phyloP scores from a whole-genome alignment of 1,284 basidiomycete species.

The Ceratobasidium sp. region DNA sequence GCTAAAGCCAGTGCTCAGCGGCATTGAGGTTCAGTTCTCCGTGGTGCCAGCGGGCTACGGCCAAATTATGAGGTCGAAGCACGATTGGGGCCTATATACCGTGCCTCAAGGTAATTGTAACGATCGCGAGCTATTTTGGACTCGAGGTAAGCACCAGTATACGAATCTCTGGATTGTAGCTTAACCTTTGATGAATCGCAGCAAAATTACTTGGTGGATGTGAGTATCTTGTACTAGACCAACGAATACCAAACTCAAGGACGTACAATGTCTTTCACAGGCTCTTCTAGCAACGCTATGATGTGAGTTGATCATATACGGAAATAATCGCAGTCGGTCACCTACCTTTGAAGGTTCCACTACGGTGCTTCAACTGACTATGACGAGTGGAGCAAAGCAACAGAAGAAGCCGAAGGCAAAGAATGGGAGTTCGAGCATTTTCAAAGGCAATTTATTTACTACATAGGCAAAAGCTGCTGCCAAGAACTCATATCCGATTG shows the following conservation, averaged over 20 bases:
- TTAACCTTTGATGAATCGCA: constrained; percentile 51
- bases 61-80: constrained; percentile 60
- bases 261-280: constrained; percentile 54
- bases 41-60: constrained; percentile 27
- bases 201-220: constrained; percentile 78
- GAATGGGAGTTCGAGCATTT: constrained; percentile 71
- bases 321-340: constrained; percentile 35
- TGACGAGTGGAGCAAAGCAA: constrained; percentile 69
- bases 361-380: constrained; percentile 60
- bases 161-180: not conserved
- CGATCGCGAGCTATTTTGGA: constrained; percentile 67
- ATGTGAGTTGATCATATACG: constrained; percentile 60
- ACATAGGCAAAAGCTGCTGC: constrained; percentile 57
- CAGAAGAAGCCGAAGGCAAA: constrained; percentile 64
- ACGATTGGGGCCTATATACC: constrained; percentile 68
- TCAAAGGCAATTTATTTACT: constrained; percentile 53
- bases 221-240: constrained; percentile 56
- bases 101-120: constrained; percentile 66
- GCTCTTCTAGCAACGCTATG: constrained; percentile 74
- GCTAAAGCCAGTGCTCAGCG: not conserved
- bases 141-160: constrained; percentile 63
- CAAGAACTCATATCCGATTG: not conserved
- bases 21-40: constrained; percentile 12
- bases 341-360: constrained; percentile 54
- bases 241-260: too few species aligned